These are phyloP conservation scores for Casuarina glauca DNA, from an alignment of 306 rosid genomes.

Conservation along the genomic window DNA sequence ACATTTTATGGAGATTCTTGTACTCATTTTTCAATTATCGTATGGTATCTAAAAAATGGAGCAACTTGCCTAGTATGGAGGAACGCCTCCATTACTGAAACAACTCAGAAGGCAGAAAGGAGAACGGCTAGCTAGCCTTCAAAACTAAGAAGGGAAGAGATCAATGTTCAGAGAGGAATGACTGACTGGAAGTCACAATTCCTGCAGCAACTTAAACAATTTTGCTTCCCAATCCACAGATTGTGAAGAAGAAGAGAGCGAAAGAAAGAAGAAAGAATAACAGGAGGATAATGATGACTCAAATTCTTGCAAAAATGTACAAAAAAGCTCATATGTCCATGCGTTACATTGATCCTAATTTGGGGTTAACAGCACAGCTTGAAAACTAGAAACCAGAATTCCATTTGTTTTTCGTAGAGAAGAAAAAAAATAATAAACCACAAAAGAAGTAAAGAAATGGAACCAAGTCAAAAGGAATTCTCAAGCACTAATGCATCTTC, in stretches of 20 bases:
- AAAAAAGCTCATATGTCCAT: neutral
- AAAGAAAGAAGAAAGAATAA: neutral
- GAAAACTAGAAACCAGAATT: neutral
- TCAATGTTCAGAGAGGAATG: no score
- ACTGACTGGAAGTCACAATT: no score
- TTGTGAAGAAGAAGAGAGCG: neutral
- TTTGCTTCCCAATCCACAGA: no score
- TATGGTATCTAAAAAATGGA: no score
- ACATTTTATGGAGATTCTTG: no score
- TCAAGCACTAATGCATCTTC: constrained; percentile 51
- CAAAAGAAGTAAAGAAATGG: neutral
- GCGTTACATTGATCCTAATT: neutral
- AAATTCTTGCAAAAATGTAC: neutral
- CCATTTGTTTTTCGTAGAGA: neutral
- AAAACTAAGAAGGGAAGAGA: no score
- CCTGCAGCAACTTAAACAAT: no score
- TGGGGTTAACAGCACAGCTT: neutral
- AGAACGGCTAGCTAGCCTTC: no score
- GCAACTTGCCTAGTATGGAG: no score
- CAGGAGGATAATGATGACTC: neutral
- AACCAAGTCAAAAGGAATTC: constrained; percentile 15
- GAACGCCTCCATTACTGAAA: no score
- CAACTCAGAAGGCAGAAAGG: no score
- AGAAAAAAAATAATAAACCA: neutral
- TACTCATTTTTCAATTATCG: no score